Base-by-base conservation (phyloP, 345 rosid species). In the Linum tenue region DNA sequence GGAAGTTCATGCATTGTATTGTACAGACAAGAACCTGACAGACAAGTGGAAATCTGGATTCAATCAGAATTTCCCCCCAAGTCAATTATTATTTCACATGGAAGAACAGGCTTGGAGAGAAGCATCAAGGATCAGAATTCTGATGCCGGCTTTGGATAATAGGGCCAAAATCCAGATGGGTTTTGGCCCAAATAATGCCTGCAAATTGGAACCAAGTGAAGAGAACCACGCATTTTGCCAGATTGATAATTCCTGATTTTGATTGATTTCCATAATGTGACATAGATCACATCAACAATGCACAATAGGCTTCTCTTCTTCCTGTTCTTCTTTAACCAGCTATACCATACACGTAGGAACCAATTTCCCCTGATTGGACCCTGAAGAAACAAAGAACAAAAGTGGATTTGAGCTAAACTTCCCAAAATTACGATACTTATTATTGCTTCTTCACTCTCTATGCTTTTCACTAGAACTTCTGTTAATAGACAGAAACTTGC, bases 401-500 rank as follows among this genome's bases (percentile, higher is more conserved):
- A 56, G 37, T 59, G 70, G 64, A 65, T 68, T 60, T 72, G 57
- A 64, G 66, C 72, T 77, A 76, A 77, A 59, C 73, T 73, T 76
- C 43, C 14, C 9, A 48, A 64, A 70, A 68, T 77, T 73, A 66
- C 70, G 72, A 75, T 70, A 60, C 56, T 6, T 55, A 22, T 22
- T 22, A 51, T 68, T 67, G 63, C 70, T 53, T 59, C 42, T 62
- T 66, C 66, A 67, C 69, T 78, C 71, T 78, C 75, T 81, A 67
- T 68, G 80, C 79, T 84, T 84, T 75, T 86, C 92, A 57, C 42
- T 63, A 62, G 77, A 62, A 60, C 69, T 77, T 80, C 81, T 82
- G 73, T 77, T 85, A 74, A 80, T 82, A 37, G 82, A 80, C 72
- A 82, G 67, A 48, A 85, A 67, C 85, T 85, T 85, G 50, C 80